A percentile compares a stretch with the other conserved stretches of the same genome.
Evolutionary conservation across 306 rosid species (phyloP).

Genomic region (Prunus salicina): DNA sequence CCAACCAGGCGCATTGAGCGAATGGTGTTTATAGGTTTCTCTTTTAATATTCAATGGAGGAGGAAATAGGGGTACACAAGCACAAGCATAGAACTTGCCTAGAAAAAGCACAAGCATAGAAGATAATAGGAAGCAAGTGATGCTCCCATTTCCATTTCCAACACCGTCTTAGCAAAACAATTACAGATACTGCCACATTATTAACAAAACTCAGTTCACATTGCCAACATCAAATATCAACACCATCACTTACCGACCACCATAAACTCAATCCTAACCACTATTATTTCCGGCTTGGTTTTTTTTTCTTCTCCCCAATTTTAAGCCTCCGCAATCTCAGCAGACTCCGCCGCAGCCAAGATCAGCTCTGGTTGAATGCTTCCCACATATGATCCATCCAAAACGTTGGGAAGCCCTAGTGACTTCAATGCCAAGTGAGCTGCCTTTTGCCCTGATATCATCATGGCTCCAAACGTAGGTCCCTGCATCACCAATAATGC

Average conservation of each 20-base stretch:
- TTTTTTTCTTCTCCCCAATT: not conserved
- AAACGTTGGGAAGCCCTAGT: conserved; percentile 47
- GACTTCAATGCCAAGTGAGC: conserved; percentile 87
- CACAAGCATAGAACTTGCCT: too few relatives aligned
- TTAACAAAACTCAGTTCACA: conserved; percentile 15
- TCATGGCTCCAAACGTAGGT: conserved; percentile 97
- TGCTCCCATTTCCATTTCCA: not conserved
- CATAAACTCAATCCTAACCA: not conserved
- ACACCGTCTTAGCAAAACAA: not conserved
- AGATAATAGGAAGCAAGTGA: not conserved
- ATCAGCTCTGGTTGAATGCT: conserved; percentile 55
- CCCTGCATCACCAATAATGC: conserved; percentile 47
- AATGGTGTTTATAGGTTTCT: too few relatives aligned
- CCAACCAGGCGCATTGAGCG: too few relatives aligned
- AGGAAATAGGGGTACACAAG: too few relatives aligned
- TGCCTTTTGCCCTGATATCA: conserved; percentile 94
- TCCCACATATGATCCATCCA: conserved; percentile 38
- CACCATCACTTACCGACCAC: conserved; percentile 9
- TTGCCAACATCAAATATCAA: not conserved
- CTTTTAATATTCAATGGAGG: too few relatives aligned
- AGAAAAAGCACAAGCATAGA: not conserved
- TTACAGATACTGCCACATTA: not conserved
- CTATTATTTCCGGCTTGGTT: conserved; percentile 17
- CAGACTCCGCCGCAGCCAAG: conserved; percentile 62
- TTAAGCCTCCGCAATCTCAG: conserved; percentile 54